phyloP scores from a whole-genome alignment of 164 flowering plant genomes.

The Tinospora cordifolia region DNA sequence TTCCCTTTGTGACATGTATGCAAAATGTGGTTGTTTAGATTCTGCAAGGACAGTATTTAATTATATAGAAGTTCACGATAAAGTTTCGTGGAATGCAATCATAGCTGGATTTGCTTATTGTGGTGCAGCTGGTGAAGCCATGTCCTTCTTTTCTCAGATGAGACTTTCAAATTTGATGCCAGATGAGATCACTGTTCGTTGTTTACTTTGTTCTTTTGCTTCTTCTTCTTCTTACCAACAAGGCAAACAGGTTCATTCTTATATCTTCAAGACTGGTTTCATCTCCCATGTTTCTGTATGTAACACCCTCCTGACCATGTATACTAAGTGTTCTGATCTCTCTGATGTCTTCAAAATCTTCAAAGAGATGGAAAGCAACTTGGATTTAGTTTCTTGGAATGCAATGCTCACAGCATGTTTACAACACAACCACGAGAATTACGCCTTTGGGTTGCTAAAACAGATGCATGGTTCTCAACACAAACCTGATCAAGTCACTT shows the following conservation, averaged over 20 bases:
- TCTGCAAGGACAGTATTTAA: constrained; percentile 40
- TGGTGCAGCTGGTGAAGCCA: constrained; percentile 36
- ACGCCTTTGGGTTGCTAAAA: no score
- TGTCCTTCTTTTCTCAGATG: constrained; percentile 39
- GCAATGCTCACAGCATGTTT: constrained; percentile 50
- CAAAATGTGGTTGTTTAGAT: constrained; percentile 47
- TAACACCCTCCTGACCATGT: constrained; percentile 57
- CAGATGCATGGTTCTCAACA: no score
- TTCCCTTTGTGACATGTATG: constrained; percentile 73
- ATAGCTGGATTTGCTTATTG: constrained; percentile 44
- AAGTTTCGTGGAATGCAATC: constrained; percentile 71
- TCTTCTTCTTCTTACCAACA: constrained; percentile 14
- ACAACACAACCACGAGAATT: constrained; percentile 35
- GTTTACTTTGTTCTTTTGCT: constrained; percentile 56
- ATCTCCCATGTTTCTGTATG: constrained; percentile 30
- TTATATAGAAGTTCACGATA: constrained; percentile 49
- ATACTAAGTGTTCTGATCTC: constrained; percentile 39
- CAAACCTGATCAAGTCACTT: no score
- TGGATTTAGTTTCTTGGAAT: constrained; percentile 63
- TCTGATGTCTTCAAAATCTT: constrained; percentile 35
- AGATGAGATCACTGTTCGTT: constrained; percentile 42
- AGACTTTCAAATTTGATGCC: constrained; percentile 38
- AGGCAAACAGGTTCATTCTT: constrained; percentile 52
- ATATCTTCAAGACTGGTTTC: constrained; percentile 36
- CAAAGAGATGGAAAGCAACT: constrained; percentile 24